phyloP scores from a whole-genome alignment of 495 filamentous ascomycete species.

The Polyplosphaeria fusca region DNA sequence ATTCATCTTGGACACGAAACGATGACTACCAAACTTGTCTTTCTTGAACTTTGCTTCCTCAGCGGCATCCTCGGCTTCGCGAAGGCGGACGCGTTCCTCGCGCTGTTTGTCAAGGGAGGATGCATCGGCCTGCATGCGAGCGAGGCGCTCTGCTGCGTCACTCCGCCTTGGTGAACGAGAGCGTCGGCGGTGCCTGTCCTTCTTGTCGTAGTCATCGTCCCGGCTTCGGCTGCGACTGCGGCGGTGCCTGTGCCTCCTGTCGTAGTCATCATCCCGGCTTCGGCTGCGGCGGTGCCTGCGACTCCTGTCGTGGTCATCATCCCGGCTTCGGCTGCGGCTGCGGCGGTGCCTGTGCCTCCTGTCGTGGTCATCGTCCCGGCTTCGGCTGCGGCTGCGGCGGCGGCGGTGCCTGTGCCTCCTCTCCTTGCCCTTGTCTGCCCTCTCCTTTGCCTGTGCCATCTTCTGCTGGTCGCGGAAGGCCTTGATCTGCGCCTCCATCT shows the following conservation, averaged over 20 bases:
- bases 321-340: conserved; percentile 33
- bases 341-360: not conserved
- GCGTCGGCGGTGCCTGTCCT: not conserved
- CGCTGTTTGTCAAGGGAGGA: conserved; percentile 71
- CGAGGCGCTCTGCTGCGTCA: conserved; percentile 66
- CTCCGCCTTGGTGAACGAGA: not conserved
- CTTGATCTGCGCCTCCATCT: conserved; percentile 84
- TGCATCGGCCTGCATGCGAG: conserved; percentile 87
- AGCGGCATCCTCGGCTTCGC: conserved; percentile 63
- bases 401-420: not conserved
- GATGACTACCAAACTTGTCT: conserved; percentile 11
- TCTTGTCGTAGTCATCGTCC: not conserved
- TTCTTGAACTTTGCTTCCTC: conserved; percentile 38
- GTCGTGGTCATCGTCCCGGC: not conserved
- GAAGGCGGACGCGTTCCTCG: conserved; percentile 46
- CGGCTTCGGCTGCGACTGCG: conserved; percentile 3
- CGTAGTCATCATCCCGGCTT: conserved; percentile 6
- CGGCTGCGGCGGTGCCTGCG: conserved; percentile 1
- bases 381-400: conserved; percentile 1
- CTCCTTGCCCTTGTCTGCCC: not conserved
- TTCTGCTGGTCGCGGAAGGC: conserved; percentile 62
- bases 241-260: conserved; percentile 9
- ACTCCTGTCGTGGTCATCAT: conserved; percentile 4
- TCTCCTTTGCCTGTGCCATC: conserved; percentile 39
- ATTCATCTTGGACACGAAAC: conserved; percentile 14